Conservation (phyloP, 2,329 filamentous ascomycete species). For the Epichloe hybrida region DNA sequence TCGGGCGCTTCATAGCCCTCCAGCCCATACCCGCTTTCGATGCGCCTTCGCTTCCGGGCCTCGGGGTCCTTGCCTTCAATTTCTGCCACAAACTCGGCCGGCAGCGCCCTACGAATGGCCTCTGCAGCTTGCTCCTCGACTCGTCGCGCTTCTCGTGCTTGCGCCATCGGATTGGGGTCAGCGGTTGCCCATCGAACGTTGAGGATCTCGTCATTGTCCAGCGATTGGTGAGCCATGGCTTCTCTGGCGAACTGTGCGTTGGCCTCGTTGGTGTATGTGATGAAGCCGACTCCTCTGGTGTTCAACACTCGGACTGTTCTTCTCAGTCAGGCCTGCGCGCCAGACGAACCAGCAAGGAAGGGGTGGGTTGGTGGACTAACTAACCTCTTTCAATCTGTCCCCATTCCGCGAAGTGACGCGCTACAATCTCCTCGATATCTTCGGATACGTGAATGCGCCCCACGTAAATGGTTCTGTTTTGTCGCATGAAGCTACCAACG, state of each 20-base stretch:
- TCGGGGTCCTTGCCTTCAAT: slow-evolving; percentile 85
- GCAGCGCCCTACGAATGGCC: slow-evolving; percentile 75
- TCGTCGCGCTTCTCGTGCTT: slow-evolving; percentile 75
- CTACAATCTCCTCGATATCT: slow-evolving; percentile 92
- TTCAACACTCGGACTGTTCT: slow-evolving; percentile 62
- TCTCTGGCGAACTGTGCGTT: slow-evolving; percentile 88
- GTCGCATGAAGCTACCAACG: slow-evolving; percentile 82
- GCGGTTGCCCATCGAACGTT: slow-evolving; percentile 97
- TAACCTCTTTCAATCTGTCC: slow-evolving; percentile 70
- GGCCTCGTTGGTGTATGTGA: slow-evolving; percentile 85
- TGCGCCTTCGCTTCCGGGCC: slow-evolving; percentile 73
- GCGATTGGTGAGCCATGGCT: slow-evolving; percentile 85
- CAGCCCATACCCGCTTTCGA: slow-evolving; percentile 79
- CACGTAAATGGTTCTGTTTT: slow-evolving; percentile 88
- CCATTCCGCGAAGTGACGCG: slow-evolving; percentile 94
- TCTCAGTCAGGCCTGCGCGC: not conserved
- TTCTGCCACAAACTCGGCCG: slow-evolving; percentile 82
- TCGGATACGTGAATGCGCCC: slow-evolving; percentile 91
- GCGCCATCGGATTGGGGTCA: slow-evolving; percentile 89
- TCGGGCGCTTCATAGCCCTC: slow-evolving; percentile 90
- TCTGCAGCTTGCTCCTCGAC: slow-evolving; percentile 96
- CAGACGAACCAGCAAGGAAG: not conserved
- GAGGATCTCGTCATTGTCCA: slow-evolving; percentile 84
- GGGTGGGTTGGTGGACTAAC: slow-evolving; percentile 9
- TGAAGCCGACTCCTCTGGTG: slow-evolving; percentile 78